These are phyloP conservation scores for Magnolia kwangsiensis DNA, from an alignment of 164 flowering plant genomes.

Conservation along the genomic window DNA sequence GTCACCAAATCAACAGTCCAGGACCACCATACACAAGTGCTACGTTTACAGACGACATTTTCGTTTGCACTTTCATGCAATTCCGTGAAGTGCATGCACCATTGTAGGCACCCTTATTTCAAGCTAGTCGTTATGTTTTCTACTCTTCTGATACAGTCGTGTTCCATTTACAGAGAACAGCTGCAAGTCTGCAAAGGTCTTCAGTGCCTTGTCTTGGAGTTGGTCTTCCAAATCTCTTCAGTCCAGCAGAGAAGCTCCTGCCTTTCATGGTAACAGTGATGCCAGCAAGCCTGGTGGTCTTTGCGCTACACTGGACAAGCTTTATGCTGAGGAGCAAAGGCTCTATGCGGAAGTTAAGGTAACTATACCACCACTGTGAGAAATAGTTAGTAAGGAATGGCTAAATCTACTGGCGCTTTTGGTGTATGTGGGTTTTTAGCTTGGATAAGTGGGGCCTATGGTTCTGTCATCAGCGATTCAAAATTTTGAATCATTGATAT, in stretches of 20 bases:
- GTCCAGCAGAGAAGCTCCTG: constrained; percentile 37
- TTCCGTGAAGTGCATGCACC: no score
- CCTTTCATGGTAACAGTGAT: constrained; percentile 36
- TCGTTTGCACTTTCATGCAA: no score
- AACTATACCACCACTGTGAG: neutral
- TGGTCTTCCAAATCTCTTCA: constrained; percentile 80
- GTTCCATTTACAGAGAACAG: constrained; percentile 53
- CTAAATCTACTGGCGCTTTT: no score
- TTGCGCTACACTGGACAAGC: constrained; percentile 58
- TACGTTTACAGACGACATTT: no score
- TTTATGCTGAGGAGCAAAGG: constrained; percentile 61
- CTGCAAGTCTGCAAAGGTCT: constrained; percentile 69
- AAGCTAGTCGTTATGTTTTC: neutral
- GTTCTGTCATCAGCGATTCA: no score
- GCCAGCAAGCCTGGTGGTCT: constrained; percentile 81
- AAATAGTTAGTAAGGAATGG: no score
- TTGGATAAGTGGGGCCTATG: no score
- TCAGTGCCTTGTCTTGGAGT: constrained; percentile 79
- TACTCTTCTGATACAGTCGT: neutral
- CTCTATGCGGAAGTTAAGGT: constrained; percentile 81
- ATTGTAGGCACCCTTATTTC: neutral
- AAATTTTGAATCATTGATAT: no score
- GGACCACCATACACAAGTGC: neutral
- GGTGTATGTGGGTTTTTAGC: no score
- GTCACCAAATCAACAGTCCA: neutral